Base-by-base conservation (phyloP, 1,284 basidiomycete genomes). In the Entoloma clypeatum region DNA sequence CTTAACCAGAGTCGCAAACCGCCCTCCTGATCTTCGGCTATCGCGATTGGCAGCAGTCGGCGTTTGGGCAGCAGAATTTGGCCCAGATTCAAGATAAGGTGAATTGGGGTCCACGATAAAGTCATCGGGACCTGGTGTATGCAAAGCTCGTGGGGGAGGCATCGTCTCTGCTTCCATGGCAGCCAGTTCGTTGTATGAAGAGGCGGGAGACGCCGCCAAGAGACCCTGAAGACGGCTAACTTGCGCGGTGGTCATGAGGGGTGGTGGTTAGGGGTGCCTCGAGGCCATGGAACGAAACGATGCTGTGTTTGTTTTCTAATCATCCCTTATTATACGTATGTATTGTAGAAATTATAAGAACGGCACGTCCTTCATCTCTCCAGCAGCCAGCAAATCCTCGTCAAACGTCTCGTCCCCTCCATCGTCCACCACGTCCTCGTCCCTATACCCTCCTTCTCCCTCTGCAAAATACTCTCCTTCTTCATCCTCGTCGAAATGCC, bases 281-380 rank as follows among this genome's bases (percentile, higher is more conserved):
- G n/a, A n/a, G n/a, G n/a, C n/a, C n/a, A n/a, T n/a, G n/a, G n/a
- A n/a, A n/a, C n/a, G n/a, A n/a, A n/a, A n/a, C n/a, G n/a, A n/a
- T n/a, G n/a, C n/a, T n/a, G n/a, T n/a, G n/a, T n/a, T n/a, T n/a
- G n/a, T n/a, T n/a, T n/a, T n/a, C n/a, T 31, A 7, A 31, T 31
- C 29, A 31, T 31, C 29, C 7, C 18, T 19, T 14, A 32, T 32
- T n/a, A n/a, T n/a, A n/a, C n/a, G n/a, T n/a, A n/a, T n/a, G n/a
- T n/a, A n/a, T n/a, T n/a, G 19, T 22, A 42, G 13, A 17, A 9
- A 38, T 60, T 56, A 83, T 56, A 81, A 63, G 61, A 86, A 89
- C 13, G 85, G 84, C 21, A 88, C 84, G 52, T 81, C 80, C 63
- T 78, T 76, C 86, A 90, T 89, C 68, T 89, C 85, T 3, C 79